These are phyloP conservation scores for Marasmius sp. DNA, from an alignment of 1,284 basidiomycete genomes.

Conservation along the genomic window DNA sequence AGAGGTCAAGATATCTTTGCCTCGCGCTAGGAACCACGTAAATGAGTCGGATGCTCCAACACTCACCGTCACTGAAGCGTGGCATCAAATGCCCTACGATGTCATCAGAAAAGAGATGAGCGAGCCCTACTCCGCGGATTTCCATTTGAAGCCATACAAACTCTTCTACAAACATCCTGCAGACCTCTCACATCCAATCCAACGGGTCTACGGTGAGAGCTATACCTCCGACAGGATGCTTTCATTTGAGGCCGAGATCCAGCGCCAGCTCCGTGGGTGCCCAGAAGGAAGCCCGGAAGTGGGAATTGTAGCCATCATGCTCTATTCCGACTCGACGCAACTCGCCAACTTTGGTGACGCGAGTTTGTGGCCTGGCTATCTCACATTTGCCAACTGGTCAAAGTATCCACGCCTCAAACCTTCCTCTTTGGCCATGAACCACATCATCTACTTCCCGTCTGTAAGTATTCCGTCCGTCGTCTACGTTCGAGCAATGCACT, in stretches of 20 bases:
- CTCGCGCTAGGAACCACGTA: background rate
- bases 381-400: background rate
- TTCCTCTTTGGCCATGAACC: background rate
- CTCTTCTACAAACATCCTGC: background rate
- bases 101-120: background rate
- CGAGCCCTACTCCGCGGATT: background rate
- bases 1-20: background rate
- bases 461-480: no score
- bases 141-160: background rate
- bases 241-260: background rate
- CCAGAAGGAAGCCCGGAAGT: background rate
- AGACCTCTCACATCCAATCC: background rate
- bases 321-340: background rate
- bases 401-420: background rate
- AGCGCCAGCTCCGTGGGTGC: no score
- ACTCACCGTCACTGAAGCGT: background rate
- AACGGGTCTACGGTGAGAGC: background rate
- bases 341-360: background rate
- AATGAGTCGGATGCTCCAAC: background rate
- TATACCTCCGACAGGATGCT: background rate
- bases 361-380: background rate
- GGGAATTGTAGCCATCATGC: background rate
- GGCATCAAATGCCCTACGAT: background rate
- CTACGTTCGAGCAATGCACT: background rate
- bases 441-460: background rate